phyloP scores from a whole-genome alignment of 192 early-diverging fungal species.

The Rhizophagus sp. region DNA sequence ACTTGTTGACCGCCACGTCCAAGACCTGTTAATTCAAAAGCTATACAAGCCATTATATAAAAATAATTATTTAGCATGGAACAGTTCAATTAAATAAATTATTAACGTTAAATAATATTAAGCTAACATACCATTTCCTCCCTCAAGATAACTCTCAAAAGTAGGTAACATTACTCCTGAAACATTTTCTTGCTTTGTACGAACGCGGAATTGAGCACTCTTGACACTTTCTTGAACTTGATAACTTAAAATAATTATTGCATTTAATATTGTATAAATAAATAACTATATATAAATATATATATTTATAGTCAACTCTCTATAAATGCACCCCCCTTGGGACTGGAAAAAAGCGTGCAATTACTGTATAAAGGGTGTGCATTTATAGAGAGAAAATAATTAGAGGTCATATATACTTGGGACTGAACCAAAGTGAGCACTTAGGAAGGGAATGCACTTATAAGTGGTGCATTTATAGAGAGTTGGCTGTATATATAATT shows the following conservation, averaged over 20 bases:
- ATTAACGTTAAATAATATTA: neutral
- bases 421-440: too few relatives aligned
- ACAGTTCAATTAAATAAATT: neutral
- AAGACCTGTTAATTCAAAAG: slow-evolving; percentile 96
- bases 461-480: too few relatives aligned
- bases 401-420: too few relatives aligned
- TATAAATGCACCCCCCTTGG: too few relatives aligned
- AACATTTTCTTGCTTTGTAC: slow-evolving; percentile 95
- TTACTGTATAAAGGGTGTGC: too few relatives aligned
- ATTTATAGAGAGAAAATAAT: too few relatives aligned
- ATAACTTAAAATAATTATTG: slow-evolving; percentile 58
- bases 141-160: slow-evolving; percentile 86
- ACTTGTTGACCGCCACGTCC: slow-evolving; percentile 98
- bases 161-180: slow-evolving; percentile 94
- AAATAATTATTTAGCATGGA: neutral
- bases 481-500: too few relatives aligned
- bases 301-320: too few relatives aligned
- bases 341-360: too few relatives aligned
- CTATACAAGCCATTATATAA: slow-evolving; percentile 37
- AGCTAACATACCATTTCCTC: slow-evolving; percentile 74
- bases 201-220: slow-evolving; percentile 86
- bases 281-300: too few relatives aligned
- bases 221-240: slow-evolving; percentile 96
- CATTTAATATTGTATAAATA: neutral
- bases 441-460: too few relatives aligned